Conservation (phyloP, 2,329 filamentous ascomycete genomes). For the Cordyceps cateniannulata region DNA sequence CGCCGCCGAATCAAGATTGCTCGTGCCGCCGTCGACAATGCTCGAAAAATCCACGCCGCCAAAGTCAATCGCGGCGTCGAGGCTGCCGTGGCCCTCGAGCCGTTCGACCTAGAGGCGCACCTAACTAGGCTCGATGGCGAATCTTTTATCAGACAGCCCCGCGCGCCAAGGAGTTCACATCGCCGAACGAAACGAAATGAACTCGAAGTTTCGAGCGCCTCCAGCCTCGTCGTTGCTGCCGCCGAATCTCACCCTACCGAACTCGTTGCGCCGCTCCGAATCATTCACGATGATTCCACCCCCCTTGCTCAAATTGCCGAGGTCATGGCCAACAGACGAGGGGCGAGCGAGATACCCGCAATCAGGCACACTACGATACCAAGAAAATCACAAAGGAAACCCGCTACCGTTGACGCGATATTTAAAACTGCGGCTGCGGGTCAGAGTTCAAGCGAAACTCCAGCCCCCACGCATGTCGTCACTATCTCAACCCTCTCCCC, state of each 20-base stretch:
- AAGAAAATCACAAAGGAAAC: not conserved
- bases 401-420: not conserved
- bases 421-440: not conserved
- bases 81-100: conserved; percentile 21
- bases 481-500: not conserved
- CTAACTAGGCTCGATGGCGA: conserved; percentile 20
- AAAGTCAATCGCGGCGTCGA: conserved; percentile 25
- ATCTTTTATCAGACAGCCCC: conserved; percentile 17
- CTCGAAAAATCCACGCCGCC: conserved; percentile 40
- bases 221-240: not conserved
- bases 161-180: conserved; percentile 19
- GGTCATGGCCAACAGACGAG: not conserved
- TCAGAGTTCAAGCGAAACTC: not conserved
- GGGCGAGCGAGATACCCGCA: not conserved
- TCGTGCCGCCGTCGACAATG: conserved; percentile 45
- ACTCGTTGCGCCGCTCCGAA: not conserved
- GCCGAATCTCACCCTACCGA: not conserved
- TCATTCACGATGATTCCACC: not conserved
- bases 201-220: not conserved
- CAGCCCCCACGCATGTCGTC: not conserved
- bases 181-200: conserved; percentile 22
- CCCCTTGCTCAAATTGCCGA: not conserved
- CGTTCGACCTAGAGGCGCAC: conserved; percentile 15
- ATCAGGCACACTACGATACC: not conserved
- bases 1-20: conserved; percentile 47